These are phyloP conservation scores for Copromyces sp. DNA, from an alignment of 495 filamentous ascomycete genomes.

Conservation along the genomic window DNA sequence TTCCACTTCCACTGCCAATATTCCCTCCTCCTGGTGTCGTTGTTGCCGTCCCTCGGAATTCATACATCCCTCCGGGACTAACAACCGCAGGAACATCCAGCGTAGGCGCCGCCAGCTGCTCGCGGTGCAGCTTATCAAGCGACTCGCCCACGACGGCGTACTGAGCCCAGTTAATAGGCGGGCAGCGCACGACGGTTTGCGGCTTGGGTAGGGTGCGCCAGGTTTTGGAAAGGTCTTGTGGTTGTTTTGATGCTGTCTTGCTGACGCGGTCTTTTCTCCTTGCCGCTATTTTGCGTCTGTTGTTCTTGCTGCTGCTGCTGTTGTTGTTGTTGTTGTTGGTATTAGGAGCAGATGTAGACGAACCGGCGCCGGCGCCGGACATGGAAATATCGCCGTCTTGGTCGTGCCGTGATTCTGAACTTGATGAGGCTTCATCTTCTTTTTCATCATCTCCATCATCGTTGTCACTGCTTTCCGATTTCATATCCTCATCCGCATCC, in stretches of 20 bases:
- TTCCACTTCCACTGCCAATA: not conserved
- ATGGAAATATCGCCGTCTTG: not conserved
- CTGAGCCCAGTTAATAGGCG: constrained; percentile 83
- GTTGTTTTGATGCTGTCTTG: not conserved
- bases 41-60: constrained; percentile 26
- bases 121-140: constrained; percentile 71
- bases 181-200: constrained; percentile 77
- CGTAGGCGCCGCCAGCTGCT: constrained; percentile 57
- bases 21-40: not conserved
- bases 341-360: not conserved
- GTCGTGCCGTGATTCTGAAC: not conserved
- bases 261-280: not conserved
- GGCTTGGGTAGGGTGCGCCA: constrained; percentile 52
- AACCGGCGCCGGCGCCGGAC: not conserved
- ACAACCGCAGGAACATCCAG: constrained; percentile 41
- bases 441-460: constrained; percentile 7
- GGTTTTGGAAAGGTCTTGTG: constrained; percentile 1
- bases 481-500: constrained; percentile 25
- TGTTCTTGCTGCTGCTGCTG: not conserved
- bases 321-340: not conserved
- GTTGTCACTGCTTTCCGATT: constrained; percentile 6
- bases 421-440: not conserved
- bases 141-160: constrained; percentile 75
- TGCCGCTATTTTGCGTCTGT: constrained; percentile 4
- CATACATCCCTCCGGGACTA: constrained; percentile 27